Evolutionary conservation across 805 yeast genomes (phyloP).

Genomic region (Ogataea ramenticola): DNA sequence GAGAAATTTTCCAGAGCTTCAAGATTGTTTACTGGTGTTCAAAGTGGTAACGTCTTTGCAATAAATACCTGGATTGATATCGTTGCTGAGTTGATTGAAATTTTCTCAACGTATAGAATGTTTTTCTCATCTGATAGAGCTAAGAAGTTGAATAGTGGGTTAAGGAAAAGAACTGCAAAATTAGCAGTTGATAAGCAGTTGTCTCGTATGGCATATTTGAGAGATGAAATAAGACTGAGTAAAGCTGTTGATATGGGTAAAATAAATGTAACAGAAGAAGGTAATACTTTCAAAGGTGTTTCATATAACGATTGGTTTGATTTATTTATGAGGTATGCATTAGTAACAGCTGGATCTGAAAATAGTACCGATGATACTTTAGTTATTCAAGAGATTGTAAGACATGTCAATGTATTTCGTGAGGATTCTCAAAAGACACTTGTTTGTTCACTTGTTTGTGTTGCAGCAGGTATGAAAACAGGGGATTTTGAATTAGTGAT

Average conservation of each 20-base stretch:
- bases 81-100: constrained; percentile 77
- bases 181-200: constrained; percentile 68
- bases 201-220: constrained; percentile 57
- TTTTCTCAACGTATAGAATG: constrained; percentile 68
- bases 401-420: constrained; percentile 69
- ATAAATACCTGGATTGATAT: constrained; percentile 74
- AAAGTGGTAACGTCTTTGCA: constrained; percentile 42
- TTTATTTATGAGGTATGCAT: constrained; percentile 71
- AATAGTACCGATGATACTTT: constrained; percentile 51
- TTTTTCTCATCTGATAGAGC: constrained; percentile 76
- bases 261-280: background rate
- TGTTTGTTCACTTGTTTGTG: constrained; percentile 54
- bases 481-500: constrained; percentile 49
- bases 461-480: constrained; percentile 42
- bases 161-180: constrained; percentile 53
- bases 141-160: constrained; percentile 60
- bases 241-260: constrained; percentile 19
- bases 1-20: constrained; percentile 42
- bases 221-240: constrained; percentile 43
- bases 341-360: constrained; percentile 57
- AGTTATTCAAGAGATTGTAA: constrained; percentile 66
- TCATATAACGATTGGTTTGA: constrained; percentile 79
- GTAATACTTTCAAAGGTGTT: constrained; percentile 43
- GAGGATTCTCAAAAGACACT: constrained; percentile 56
- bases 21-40: constrained; percentile 30